Conservation (phyloP, 1,284 basidiomycete genomes). For the Filobasidium uniguttulatum region DNA sequence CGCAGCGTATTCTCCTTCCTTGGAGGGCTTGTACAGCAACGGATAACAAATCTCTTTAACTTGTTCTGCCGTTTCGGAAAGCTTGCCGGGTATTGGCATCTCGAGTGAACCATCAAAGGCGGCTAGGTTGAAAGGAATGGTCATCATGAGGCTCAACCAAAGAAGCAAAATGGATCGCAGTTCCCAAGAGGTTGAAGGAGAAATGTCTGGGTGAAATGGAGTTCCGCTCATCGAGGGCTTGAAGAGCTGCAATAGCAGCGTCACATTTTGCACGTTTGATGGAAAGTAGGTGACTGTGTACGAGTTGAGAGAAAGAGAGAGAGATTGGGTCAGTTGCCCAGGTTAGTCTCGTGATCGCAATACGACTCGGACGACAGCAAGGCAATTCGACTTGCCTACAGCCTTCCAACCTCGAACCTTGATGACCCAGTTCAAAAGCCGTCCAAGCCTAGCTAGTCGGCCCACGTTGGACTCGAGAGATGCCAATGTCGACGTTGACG, state of each 20-base stretch:
- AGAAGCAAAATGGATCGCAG: slow-evolving; percentile 71
- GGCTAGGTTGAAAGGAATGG: slow-evolving; percentile 80
- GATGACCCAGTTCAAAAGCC: slow-evolving; percentile 65
- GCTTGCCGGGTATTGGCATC: neutral
- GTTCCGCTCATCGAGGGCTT: slow-evolving; percentile 42
- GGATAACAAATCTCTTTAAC: slow-evolving; percentile 37
- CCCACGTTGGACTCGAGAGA: slow-evolving; percentile 27
- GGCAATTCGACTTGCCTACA: slow-evolving; percentile 60
- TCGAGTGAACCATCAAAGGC: slow-evolving; percentile 49
- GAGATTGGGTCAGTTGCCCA: neutral
- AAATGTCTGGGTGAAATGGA: slow-evolving; percentile 25
- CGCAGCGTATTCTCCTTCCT: slow-evolving; percentile 32
- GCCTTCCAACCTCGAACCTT: slow-evolving; percentile 87
- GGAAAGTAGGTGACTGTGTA: slow-evolving; percentile 75
- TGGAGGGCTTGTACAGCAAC: slow-evolving; percentile 28
- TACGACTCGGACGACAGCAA: no score
- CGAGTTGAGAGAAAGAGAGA: neutral
- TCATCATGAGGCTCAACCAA: slow-evolving; percentile 87
- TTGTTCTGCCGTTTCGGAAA: neutral
- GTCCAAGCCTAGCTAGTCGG: slow-evolving; percentile 47
- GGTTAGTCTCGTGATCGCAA: no score
- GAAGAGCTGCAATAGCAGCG: slow-evolving; percentile 57
- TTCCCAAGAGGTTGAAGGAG: slow-evolving; percentile 48
- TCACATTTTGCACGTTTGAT: slow-evolving; percentile 69
- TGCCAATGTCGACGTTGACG: slow-evolving; percentile 25